phyloP scores from a whole-genome alignment of 2,329 filamentous ascomycete genomes.

The Fusarium abutilonis region DNA sequence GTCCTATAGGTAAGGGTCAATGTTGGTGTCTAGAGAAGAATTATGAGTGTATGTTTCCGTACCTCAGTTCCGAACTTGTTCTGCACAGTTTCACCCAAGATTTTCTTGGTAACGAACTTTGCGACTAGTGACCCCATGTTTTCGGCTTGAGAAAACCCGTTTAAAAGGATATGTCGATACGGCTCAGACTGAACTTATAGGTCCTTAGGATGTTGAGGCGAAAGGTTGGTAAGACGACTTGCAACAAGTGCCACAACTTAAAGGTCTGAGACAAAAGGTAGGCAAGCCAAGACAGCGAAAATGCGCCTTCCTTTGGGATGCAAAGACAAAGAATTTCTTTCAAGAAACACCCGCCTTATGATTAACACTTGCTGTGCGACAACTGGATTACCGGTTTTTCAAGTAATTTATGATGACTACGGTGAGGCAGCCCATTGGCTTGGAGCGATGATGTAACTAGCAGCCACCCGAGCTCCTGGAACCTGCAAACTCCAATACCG shows the following conservation, averaged over 20 bases:
- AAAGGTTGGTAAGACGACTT: constrained; percentile 1
- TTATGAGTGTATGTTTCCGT: constrained; percentile 31
- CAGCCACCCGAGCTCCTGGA: constrained; percentile 25
- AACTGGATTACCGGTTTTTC: constrained; percentile 37
- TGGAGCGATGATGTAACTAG: constrained; percentile 44
- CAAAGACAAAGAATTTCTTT: constrained; percentile 4
- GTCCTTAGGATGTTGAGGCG: neutral
- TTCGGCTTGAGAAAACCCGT: neutral
- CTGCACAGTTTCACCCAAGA: constrained; percentile 64
- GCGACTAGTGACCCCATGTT: constrained; percentile 63
- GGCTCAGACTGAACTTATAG: neutral
- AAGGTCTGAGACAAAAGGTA: constrained; percentile 24
- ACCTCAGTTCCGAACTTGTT: constrained; percentile 70
- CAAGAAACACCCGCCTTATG: constrained; percentile 9
- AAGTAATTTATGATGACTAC: constrained; percentile 24
- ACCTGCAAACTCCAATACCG: constrained; percentile 20
- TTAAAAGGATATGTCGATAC: neutral
- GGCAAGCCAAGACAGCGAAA: constrained; percentile 19
- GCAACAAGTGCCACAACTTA: constrained; percentile 15
- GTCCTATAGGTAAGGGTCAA: constrained; percentile 66
- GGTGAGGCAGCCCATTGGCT: constrained; percentile 34
- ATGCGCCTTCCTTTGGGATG: constrained; percentile 11
- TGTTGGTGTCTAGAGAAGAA: neutral
- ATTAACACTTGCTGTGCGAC: constrained; percentile 10
- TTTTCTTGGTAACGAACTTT: constrained; percentile 65